Evolutionary conservation across 306 rosid genomes (phyloP).

Genomic region (Dryas drummondii): DNA sequence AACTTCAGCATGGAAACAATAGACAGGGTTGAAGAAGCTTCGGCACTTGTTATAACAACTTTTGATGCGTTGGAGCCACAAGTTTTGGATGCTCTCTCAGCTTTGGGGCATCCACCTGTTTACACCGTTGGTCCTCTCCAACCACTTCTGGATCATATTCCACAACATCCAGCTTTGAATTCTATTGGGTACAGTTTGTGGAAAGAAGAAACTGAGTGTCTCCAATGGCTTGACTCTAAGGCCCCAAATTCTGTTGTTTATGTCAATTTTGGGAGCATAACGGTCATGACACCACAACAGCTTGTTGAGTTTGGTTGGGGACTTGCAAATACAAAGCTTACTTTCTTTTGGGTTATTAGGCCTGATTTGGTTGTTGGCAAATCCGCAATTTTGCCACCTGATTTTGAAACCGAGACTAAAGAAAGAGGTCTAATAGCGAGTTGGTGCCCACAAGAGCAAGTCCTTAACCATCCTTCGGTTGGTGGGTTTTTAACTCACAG

Average conservation of each 20-base stretch:
- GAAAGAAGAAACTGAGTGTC: constrained; percentile 19
- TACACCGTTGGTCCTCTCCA: constrained; percentile 23
- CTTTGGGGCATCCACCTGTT: background rate
- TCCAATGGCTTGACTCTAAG: constrained; percentile 11
- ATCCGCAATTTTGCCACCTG: no score
- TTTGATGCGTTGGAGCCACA: constrained; percentile 13
- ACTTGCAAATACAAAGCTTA: no score
- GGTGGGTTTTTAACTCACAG: constrained; percentile 23
- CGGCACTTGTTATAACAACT: constrained; percentile 10
- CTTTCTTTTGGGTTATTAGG: no score
- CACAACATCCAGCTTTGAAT: background rate
- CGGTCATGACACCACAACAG: no score
- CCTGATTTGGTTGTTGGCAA: no score
- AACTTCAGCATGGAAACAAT: background rate
- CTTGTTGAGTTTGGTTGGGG: no score
- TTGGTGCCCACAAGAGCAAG: constrained; percentile 30
- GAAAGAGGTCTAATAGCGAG: no score
- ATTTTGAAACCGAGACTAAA: no score
- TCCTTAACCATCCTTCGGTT: constrained; percentile 17
- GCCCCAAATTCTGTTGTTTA: no score
- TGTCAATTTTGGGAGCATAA: no score
- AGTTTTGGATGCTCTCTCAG: constrained; percentile 9
- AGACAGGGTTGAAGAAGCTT: background rate
- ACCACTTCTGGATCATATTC: constrained; percentile 6
- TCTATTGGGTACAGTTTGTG: background rate